Evolutionary conservation across 2,329 filamentous ascomycete species (phyloP).

Genomic region (Aulographum hederae): DNA sequence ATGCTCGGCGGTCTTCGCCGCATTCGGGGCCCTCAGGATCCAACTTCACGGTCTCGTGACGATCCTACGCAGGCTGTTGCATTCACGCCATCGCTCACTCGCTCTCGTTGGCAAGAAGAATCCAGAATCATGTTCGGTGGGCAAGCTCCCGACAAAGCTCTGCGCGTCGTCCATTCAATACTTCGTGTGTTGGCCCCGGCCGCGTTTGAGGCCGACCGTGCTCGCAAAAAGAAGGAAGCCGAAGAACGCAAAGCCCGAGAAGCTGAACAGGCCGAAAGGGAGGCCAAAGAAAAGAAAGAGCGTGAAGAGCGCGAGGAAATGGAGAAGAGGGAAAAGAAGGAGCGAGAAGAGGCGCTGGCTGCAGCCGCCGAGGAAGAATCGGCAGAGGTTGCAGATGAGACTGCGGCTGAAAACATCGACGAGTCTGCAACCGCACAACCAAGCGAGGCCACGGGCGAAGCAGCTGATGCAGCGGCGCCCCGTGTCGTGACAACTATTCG

Average conservation of each 20-base stretch:
- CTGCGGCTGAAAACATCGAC: constrained; percentile 23
- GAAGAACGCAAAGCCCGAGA: constrained; percentile 45
- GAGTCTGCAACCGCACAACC: constrained; percentile 66
- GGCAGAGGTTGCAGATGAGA: constrained; percentile 15
- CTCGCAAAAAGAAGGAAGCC: constrained; percentile 37
- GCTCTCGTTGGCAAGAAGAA: constrained; percentile 74
- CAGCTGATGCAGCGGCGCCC: constrained; percentile 22
- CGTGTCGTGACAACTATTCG: constrained; percentile 71
- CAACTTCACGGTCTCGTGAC: constrained; percentile 15
- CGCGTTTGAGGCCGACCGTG: constrained; percentile 46
- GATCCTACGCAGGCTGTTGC: constrained; percentile 58
- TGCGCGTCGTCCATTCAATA: constrained; percentile 49
- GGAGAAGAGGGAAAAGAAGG: constrained; percentile 31
- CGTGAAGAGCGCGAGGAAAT: constrained; percentile 40
- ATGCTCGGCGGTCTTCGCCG: neutral
- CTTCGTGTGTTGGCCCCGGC: constrained; percentile 61
- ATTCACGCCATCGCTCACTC: constrained; percentile 56
- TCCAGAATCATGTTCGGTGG: constrained; percentile 68
- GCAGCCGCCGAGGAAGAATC: constrained; percentile 20
- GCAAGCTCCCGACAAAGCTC: constrained; percentile 48
- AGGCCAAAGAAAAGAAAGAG: constrained; percentile 41
- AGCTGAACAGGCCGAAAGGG: constrained; percentile 53
- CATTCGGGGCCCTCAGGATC: neutral
- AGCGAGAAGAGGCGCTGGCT: constrained; percentile 28
- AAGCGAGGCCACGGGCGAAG: constrained; percentile 18